phyloP scores from a whole-genome alignment of 805 yeast species.

The Maudiozyma turicensis region DNA sequence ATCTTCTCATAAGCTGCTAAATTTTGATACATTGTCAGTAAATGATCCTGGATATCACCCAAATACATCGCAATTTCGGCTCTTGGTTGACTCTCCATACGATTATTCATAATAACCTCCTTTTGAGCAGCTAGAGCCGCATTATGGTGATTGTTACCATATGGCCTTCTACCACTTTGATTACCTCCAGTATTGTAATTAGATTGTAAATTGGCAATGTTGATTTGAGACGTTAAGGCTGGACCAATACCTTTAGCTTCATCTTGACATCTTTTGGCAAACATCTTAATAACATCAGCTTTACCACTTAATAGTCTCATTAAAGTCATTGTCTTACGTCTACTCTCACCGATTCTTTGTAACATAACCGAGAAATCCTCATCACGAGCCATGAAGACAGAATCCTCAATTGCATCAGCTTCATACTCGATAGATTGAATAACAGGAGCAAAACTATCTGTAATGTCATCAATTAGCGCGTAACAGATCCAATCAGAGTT shows the following conservation, averaged over 20 bases:
- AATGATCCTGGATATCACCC: conserved; percentile 96
- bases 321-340: conserved; percentile 86
- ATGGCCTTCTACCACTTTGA: not conserved
- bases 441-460: conserved; percentile 78
- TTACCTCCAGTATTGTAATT: conserved; percentile 1
- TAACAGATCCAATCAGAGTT: conserved; percentile 77
- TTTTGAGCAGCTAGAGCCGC: not conserved
- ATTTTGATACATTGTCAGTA: conserved; percentile 91
- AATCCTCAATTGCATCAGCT: conserved; percentile 70
- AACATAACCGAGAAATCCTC: conserved; percentile 70
- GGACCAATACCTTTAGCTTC: conserved; percentile 36
- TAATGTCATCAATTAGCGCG: conserved; percentile 74
- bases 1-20: conserved; percentile 85
- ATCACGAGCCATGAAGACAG: conserved; percentile 73
- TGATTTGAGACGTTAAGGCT: conserved; percentile 32
- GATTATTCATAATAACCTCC: not conserved
- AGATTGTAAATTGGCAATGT: conserved; percentile 30
- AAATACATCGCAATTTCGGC: conserved; percentile 85
- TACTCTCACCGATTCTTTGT: conserved; percentile 74
- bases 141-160: not conserved
- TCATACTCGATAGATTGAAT: conserved; percentile 69
- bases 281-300: conserved; percentile 93
- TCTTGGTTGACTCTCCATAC: conserved; percentile 40
- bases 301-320: conserved; percentile 85
- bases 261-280: conserved; percentile 90